Evolutionary conservation across 257 asterid genomes (phyloP), one percentile per base, ranked within the genome.

Genomic region (Przewalskia tangutica): DNA sequence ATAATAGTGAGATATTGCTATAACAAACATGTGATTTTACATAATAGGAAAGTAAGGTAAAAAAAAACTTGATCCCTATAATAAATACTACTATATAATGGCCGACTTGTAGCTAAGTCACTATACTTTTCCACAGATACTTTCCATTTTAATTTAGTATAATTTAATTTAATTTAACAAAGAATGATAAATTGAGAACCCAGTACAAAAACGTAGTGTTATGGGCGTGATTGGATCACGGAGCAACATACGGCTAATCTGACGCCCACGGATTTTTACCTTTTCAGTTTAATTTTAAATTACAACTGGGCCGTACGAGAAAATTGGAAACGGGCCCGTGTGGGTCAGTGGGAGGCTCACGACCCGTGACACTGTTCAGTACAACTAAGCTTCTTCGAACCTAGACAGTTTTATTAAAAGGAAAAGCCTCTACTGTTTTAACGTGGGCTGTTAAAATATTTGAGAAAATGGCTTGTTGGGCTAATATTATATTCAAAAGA

Each of bases 351-450:
- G 3, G 79, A 73, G 46, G 60, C 60, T n/a, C n/a, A n/a, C n/a
- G n/a, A n/a, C n/a, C 79, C 79, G 83, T 75, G 80, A 55, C 54
- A 18, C 14, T 55, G 59, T 14, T 18, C 59, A 55, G 12, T 75
- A 83, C 84, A 83, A 75, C 82, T 83, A 81, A 81, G 88, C 86
- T 20, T 42, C 88, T 51, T 42, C 81, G 86, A 83, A 86, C 85
- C 85, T 81, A 60, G 88, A 80, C 88, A 59, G 65, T 42, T 8
- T 80, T 12, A 13, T n/a, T 34, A 9, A 83, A 77, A 77, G 18
- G 14, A 42, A 65, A 64, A 42, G 48, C 73, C 51, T 10, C 84
- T 65, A 81, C 82, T 54, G 80, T 77, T 46, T 63, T 27, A 3
- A 51, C 23, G 53, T 32, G 79, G 84, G 78, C 54, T 48, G 5